Conservation (phyloP, 352 stramenopile genomes). For the Aphanomyces cochlioides region DNA sequence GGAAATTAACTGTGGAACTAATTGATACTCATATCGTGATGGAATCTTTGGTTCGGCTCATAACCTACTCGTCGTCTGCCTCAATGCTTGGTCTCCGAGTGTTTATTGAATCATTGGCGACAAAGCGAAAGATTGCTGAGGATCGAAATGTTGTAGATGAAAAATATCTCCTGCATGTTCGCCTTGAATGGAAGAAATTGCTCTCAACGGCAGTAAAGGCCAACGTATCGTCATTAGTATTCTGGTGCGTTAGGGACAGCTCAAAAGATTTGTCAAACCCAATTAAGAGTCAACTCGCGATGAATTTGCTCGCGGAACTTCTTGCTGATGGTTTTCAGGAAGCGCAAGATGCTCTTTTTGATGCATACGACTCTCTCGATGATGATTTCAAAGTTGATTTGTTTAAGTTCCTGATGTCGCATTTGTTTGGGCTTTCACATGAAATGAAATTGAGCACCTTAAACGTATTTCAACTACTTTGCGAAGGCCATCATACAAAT, state of each 20-base stretch:
- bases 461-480: conserved; percentile 24
- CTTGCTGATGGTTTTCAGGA: conserved; percentile 27
- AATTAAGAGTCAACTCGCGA: conserved; percentile 6
- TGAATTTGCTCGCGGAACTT: conserved; percentile 22
- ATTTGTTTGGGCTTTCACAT: conserved; percentile 18
- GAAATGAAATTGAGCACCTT: background rate
- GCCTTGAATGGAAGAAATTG: conserved; percentile 10
- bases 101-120: conserved; percentile 17
- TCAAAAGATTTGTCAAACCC: conserved; percentile 11
- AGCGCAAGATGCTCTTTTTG: conserved; percentile 19
- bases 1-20: background rate
- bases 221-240: conserved; percentile 11
- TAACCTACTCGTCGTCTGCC: background rate
- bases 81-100: conserved; percentile 15
- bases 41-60: conserved; percentile 16
- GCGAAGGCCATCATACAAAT: conserved; percentile 23
- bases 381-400: background rate
- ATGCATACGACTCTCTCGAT: background rate
- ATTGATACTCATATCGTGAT: conserved; percentile 15
- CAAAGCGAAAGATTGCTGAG: conserved; percentile 14
- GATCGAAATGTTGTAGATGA: background rate
- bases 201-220: conserved; percentile 20
- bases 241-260: conserved; percentile 11
- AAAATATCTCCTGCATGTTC: conserved; percentile 16
- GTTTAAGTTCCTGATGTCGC: conserved; percentile 18